phyloP scores from a whole-genome alignment of 306 rosid species.

The Cucumis melo region DNA sequence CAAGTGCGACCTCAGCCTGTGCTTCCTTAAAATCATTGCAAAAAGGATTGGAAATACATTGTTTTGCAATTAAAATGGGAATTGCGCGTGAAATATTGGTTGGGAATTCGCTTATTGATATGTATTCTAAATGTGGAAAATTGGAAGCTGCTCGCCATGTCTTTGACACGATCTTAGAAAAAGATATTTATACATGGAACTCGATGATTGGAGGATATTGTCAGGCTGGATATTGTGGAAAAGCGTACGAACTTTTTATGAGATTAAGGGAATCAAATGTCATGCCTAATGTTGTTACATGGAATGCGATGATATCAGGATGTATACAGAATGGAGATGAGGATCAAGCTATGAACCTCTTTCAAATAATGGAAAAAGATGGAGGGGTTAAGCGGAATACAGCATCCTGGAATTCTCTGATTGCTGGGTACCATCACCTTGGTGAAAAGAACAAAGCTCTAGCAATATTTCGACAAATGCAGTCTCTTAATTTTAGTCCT shows the following conservation, averaged over 20 bases:
- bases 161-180: constrained; percentile 45
- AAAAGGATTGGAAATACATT: constrained; percentile 60
- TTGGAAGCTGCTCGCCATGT: constrained; percentile 57
- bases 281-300: constrained; percentile 58
- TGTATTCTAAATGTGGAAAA: constrained; percentile 78
- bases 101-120: constrained; percentile 66
- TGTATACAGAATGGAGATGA: constrained; percentile 67
- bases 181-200: constrained; percentile 86
- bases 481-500: constrained; percentile 34
- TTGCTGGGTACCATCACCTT: constrained; percentile 62
- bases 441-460: constrained; percentile 66
- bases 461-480: constrained; percentile 70
- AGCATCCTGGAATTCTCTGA: constrained; percentile 84
- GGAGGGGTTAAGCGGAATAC: constrained; percentile 55
- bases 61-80: constrained; percentile 50
- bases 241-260: constrained; percentile 74
- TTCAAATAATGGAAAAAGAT: constrained; percentile 61
- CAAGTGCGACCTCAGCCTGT: constrained; percentile 63
- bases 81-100: constrained; percentile 29
- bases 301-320: constrained; percentile 87
- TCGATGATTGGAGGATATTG: constrained; percentile 83
- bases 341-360: constrained; percentile 70
- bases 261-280: constrained; percentile 69
- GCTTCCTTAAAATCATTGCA: constrained; percentile 43
- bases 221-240: constrained; percentile 76